phyloP scores from a whole-genome alignment of 2,329 filamentous ascomycete species.

The Botrytis sinoallii region DNA sequence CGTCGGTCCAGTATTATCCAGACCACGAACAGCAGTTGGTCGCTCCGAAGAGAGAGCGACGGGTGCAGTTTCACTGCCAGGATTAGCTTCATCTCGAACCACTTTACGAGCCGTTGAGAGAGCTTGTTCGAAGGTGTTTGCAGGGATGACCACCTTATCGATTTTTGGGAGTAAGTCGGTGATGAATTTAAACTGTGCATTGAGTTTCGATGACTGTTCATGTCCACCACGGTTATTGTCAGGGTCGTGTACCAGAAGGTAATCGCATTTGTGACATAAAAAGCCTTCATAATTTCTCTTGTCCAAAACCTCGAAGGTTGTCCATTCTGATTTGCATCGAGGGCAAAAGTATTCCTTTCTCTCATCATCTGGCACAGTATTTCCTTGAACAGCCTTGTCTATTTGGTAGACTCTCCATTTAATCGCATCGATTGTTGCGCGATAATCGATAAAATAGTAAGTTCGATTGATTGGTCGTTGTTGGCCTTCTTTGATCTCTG shows the following conservation, averaged over 20 bases:
- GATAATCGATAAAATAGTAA: slow-evolving; percentile 97
- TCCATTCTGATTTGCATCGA: slow-evolving; percentile 82
- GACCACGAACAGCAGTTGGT: slow-evolving; percentile 67
- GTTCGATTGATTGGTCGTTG: slow-evolving; percentile 80
- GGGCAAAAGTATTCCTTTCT: slow-evolving; percentile 89
- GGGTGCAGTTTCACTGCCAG: slow-evolving; percentile 57
- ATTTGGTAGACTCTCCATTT: slow-evolving; percentile 91
- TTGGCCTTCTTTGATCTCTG: slow-evolving; percentile 76
- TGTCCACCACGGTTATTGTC: slow-evolving; percentile 68
- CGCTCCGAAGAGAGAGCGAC: slow-evolving; percentile 52
- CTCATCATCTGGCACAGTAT: slow-evolving; percentile 75
- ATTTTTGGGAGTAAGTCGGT: slow-evolving; percentile 73
- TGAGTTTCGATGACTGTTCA: slow-evolving; percentile 70
- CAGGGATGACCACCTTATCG: slow-evolving; percentile 70
- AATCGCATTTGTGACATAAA: slow-evolving; percentile 74
- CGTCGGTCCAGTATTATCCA: slow-evolving; percentile 63
- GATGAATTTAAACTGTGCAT: slow-evolving; percentile 76
- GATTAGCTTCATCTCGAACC: slow-evolving; percentile 63
- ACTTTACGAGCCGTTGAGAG: slow-evolving; percentile 62
- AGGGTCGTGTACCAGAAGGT: slow-evolving; percentile 60
- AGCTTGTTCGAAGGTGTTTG: slow-evolving; percentile 70
- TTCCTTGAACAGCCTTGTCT: slow-evolving; percentile 82
- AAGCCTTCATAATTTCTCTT: slow-evolving; percentile 66
- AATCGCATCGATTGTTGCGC: slow-evolving; percentile 90
- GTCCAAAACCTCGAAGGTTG: slow-evolving; percentile 84